Conservation (phyloP, 805 yeast genomes). For the Ogataea naganishii region DNA sequence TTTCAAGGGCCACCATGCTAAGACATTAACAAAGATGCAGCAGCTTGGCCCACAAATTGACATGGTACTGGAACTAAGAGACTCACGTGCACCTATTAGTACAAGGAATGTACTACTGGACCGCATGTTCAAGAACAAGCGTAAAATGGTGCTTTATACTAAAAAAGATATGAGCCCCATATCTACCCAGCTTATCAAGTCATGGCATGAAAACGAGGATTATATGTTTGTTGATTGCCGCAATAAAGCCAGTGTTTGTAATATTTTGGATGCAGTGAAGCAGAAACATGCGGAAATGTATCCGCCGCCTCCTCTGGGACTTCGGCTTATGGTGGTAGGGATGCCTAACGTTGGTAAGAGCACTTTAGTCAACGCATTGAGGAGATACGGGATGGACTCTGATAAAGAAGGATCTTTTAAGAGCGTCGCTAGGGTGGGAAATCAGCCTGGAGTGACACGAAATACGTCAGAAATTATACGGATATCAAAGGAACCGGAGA, state of each 20-base stretch:
- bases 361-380: conserved; percentile 67
- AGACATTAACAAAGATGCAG: conserved; percentile 61
- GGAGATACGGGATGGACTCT: conserved; percentile 27
- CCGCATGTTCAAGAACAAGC: conserved; percentile 45
- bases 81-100: conserved; percentile 81
- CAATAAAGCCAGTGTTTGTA: conserved; percentile 36
- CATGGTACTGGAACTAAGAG: conserved; percentile 76
- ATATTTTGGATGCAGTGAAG: conserved; percentile 41
- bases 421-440: conserved; percentile 80
- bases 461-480: conserved; percentile 68
- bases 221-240: conserved; percentile 55
- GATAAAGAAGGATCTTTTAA: conserved; percentile 19
- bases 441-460: conserved; percentile 85
- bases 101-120: conserved; percentile 78
- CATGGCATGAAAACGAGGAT: conserved; percentile 37
- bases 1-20: conserved; percentile 86
- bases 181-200: conserved; percentile 26
- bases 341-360: conserved; percentile 99
- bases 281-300: conserved; percentile 34
- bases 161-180: conserved; percentile 59
- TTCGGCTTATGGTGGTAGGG: conserved; percentile 71
- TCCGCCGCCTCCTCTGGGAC: conserved; percentile 80
- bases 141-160: conserved; percentile 63
- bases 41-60: conserved; percentile 74
- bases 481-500: conserved; percentile 49